Base-by-base conservation (phyloP, 176 grass and related monocot genomes). In the Carex cristatella region DNA sequence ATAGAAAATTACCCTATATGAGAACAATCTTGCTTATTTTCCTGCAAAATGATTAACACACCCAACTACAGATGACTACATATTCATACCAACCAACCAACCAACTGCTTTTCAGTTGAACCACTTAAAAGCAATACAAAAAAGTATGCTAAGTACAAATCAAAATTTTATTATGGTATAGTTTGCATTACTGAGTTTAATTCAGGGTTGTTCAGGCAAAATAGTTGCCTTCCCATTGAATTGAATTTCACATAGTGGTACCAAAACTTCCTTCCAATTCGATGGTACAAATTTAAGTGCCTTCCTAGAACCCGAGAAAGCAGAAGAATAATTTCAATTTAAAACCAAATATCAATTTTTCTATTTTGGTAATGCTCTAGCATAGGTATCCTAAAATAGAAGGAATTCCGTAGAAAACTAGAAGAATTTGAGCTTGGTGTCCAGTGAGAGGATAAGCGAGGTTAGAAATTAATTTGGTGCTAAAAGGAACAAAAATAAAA, bases 361-460 rank as follows among this genome's bases (percentile, higher is more conserved):
- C 51, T 79, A 79, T 79, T 79, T 56, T 33, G 12, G 73, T 1
- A 32, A 78, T 56, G 13, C 74, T 78, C 44, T 31, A 32, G 23
- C 48, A 30, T 31, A 62, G 31, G 48, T 16, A 57, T 32, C 74
- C 74, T 35, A 79, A 79, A 79, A 79, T 79, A 58, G 74, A 58
- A 51, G 48, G 48, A 51, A 51, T 51, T 33, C 8, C 74, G 53
- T 33, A 33, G 14, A 79, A 51, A 33, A 31, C 31, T 19, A 19
- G 79, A 9, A 82, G 72, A 87, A 59, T 32, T 61, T 84, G 46
- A 68, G 8, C 76, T 79, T 80, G 18, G 48, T 44, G 58, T 15
- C 11, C 69, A 84, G 46, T 46, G 37, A 40, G 55, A 48, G 48
- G 19, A 67, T 31, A 56, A 83, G 49, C 27, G 8, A 83, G 74